Evolutionary conservation across 345 rosid species (phyloP).

Genomic region (Mangifera indica): DNA sequence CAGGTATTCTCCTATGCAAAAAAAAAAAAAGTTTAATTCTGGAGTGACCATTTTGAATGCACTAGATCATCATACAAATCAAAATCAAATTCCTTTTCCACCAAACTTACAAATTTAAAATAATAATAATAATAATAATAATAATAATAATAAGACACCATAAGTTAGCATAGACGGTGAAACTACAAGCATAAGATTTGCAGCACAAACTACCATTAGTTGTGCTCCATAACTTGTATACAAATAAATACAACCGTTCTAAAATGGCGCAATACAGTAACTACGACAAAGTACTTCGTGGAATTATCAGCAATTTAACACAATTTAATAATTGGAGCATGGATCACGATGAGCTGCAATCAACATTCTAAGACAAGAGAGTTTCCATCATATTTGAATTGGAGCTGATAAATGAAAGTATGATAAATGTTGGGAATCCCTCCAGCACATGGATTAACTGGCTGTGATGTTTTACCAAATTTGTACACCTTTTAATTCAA

Average conservation of each 20-base stretch:
- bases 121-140: not conserved
- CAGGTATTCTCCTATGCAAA: not conserved
- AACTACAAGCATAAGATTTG: not conserved
- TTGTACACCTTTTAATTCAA: not conserved
- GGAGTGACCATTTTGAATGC: not conserved
- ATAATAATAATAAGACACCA: not conserved
- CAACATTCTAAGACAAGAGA: not conserved
- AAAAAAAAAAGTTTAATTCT: not conserved
- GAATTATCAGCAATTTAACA: not conserved
- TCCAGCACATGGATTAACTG: not conserved
- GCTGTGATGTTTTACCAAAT: not conserved
- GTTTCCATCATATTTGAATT: not conserved
- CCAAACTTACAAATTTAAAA: not conserved
- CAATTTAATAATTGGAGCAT: not conserved
- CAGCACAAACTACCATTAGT: not conserved
- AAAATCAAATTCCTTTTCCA: not conserved
- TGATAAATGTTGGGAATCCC: not conserved
- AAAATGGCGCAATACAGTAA: not conserved
- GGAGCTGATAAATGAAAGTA: slow-evolving; percentile 10
- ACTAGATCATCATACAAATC: not conserved
- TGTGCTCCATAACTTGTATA: not conserved
- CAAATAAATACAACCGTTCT: not conserved
- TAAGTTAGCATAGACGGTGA: not conserved
- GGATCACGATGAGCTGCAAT: not conserved
- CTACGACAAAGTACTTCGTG: not conserved